Evolutionary conservation across 2,329 filamentous ascomycete species (phyloP), one percentile per base, ranked within the genome.

Genomic region (Mariannaea elegans): DNA sequence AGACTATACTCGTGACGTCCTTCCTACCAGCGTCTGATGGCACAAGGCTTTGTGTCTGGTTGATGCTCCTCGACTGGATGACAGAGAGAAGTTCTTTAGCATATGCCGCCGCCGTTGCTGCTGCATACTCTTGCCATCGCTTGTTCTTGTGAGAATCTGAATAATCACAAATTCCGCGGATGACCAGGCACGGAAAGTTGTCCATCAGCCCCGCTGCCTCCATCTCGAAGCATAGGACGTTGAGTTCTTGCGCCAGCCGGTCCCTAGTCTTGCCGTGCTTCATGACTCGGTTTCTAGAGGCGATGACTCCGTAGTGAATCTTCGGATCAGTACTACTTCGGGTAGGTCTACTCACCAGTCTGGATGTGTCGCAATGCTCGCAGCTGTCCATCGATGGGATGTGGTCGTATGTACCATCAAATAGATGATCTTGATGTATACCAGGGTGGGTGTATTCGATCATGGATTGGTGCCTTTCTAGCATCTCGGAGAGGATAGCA

Each of bases 121-220:
- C 73, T 0, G 77, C 76, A 56, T 76, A 77, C 1, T n/a, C 18
- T 24, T 76, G 72, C 76, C 75, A 78, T 12, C 21, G 19, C 3
- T 59, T 55, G 36, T 23, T 49, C 29, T 59, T 59, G 53, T 78
- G 75, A 0, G 67, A 71, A 57, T 79, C 77, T 4, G 74, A 71
- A 51, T 77, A 78, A 39, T 76, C 72, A 32, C 71, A 78, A 2
- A 78, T 73, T 0, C 75, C 76, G 6, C 75, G 68, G 16, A 79
- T 73, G 0, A 73, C 65, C 0, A 78, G 38, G 29, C 71, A 77
- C 0, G 71, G 71, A 7, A 74, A 64, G 1, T 56, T 56, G 8
- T 63, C 56, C 55, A 64, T 64, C 1, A 72, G 27, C 1, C 71
- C 71, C 1, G 71, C 71, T 0, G 66, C 70, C 27, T 60, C 57